phyloP scores from a whole-genome alignment of 2,329 filamentous ascomycete genomes.

The Aspergillus japonicus region DNA sequence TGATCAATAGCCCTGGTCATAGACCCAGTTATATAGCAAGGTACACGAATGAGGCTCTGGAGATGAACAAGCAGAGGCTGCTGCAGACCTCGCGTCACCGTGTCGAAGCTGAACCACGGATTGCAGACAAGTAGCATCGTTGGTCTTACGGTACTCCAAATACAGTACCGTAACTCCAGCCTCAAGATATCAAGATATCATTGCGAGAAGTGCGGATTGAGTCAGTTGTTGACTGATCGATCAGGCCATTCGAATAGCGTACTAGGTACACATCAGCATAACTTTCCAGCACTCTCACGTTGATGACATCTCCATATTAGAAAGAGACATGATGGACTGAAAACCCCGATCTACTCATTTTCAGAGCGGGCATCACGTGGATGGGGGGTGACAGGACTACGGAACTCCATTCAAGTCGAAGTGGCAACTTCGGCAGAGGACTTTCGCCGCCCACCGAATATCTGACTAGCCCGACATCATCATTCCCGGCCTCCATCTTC shows the following conservation, averaged over 20 bases:
- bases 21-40: not conserved
- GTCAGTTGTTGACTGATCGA: too few species aligned
- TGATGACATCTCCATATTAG: not conserved
- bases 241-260: too few species aligned
- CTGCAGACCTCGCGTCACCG: not conserved
- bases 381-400: slow-evolving; percentile 9
- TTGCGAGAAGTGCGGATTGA: too few species aligned
- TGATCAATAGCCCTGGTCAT: not conserved
- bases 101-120: slow-evolving; percentile 9
- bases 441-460: slow-evolving; percentile 33
- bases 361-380: slow-evolving; percentile 21
- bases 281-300: not conserved
- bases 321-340: not conserved
- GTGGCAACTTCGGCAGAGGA: slow-evolving; percentile 28
- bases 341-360: not conserved
- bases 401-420: slow-evolving; percentile 17
- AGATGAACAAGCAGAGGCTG: not conserved
- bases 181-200: slow-evolving; percentile 1
- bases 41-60: not conserved
- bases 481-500: slow-evolving; percentile 6
- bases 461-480: slow-evolving; percentile 5
- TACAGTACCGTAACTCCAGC: not conserved
- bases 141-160: slow-evolving; percentile 1
- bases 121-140: not conserved
- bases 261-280: not conserved